These are phyloP conservation scores for Lipomyces sp. DNA, from an alignment of 805 yeast genomes.

Conservation along the genomic window DNA sequence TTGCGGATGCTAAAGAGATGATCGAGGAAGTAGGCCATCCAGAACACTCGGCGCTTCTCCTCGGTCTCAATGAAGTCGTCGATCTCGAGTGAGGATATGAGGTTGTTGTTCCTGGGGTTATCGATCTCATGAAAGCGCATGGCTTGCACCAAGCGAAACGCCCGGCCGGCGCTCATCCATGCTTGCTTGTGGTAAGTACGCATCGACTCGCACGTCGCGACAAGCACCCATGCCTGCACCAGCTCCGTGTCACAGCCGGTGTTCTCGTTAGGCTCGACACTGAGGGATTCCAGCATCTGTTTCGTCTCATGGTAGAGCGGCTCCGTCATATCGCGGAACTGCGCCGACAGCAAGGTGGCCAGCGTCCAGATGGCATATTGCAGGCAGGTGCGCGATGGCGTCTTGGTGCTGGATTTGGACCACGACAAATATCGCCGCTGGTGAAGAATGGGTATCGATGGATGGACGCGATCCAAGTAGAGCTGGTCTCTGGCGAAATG, in stretches of 20 bases:
- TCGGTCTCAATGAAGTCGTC: not conserved
- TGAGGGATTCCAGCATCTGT: not conserved
- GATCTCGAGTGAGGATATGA: not conserved
- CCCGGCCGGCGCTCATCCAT: conserved; percentile 1
- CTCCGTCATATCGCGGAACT: not conserved
- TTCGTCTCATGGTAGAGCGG: not conserved
- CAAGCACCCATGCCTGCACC: conserved; percentile 1
- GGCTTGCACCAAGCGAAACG: not conserved
- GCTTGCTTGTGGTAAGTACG: not conserved
- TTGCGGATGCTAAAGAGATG: not conserved
- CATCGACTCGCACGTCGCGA: not conserved
- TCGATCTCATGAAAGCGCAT: not conserved
- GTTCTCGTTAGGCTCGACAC: not conserved
- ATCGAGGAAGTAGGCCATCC: not conserved
- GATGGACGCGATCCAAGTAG: not conserved
- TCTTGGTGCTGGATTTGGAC: not conserved
- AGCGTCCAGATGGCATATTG: not conserved
- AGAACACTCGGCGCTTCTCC: not conserved
- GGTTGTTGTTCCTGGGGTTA: not conserved
- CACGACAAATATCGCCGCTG: not conserved
- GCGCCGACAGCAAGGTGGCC: not conserved
- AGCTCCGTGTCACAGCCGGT: not conserved
- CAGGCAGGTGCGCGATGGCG: not conserved
- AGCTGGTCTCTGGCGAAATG: not conserved
- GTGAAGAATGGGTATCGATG: not conserved